Evolutionary conservation across 2,329 filamentous ascomycete species (phyloP).

Genomic region (Pestalotiopsis sp.): DNA sequence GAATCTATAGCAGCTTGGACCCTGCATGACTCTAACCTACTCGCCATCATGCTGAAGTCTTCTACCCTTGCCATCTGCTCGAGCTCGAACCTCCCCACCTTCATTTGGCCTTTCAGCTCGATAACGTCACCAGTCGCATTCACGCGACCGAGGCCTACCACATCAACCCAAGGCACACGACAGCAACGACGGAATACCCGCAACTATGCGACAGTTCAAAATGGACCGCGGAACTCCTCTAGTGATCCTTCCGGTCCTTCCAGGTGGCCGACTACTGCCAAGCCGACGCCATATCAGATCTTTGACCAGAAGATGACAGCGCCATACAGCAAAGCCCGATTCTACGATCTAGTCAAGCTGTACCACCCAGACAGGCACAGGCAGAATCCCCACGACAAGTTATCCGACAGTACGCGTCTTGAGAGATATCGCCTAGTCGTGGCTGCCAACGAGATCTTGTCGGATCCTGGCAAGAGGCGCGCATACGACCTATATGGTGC

Average conservation of each 20-base stretch:
- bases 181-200: not conserved
- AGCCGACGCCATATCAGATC: conserved; percentile 89
- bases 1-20: not conserved
- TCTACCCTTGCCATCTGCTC: conserved; percentile 30
- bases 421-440: conserved; percentile 90
- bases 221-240: conserved; percentile 16
- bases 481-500: conserved; percentile 82
- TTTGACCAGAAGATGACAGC: conserved; percentile 62
- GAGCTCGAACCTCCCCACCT: conserved; percentile 20
- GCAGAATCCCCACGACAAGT: conserved; percentile 40
- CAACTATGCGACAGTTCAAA: conserved; percentile 29
- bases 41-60: conserved; percentile 32
- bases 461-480: conserved; percentile 74
- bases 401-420: conserved; percentile 67
- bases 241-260: not conserved
- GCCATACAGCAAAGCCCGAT: conserved; percentile 80
- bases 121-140: conserved; percentile 29
- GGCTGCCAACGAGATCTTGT: conserved; percentile 85
- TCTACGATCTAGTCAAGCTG: conserved; percentile 90
- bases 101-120: conserved; percentile 21
- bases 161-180: not conserved
- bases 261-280: conserved; percentile 48
- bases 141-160: not conserved
- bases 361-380: conserved; percentile 84
- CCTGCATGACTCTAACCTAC: not conserved